Evolutionary conservation across 2,329 filamentous ascomycete species (phyloP).

Genomic region (Cladosporium velox): DNA sequence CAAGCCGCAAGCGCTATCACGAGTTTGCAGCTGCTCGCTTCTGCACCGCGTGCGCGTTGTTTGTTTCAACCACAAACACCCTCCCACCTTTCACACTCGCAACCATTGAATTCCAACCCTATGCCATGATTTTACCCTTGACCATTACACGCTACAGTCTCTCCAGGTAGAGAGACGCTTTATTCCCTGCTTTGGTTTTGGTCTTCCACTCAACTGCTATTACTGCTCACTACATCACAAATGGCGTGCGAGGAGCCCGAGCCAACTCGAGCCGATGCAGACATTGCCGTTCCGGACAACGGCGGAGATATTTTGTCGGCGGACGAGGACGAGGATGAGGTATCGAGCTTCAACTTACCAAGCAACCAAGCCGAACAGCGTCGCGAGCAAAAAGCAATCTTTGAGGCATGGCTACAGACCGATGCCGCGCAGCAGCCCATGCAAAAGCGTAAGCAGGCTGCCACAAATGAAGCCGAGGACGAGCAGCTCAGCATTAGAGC

Average conservation of each 20-base stretch:
- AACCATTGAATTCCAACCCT: not conserved
- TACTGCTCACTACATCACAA: not conserved
- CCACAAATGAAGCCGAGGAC: conserved; percentile 38
- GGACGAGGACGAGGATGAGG: conserved; percentile 27
- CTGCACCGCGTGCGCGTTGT: not conserved
- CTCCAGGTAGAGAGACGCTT: not conserved
- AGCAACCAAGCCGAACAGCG: conserved; percentile 41
- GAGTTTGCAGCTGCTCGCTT: not conserved
- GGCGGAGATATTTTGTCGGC: not conserved
- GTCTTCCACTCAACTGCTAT: not conserved
- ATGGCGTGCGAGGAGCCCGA: conserved; percentile 1
- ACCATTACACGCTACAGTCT: not conserved
- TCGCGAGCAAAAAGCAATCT: conserved; percentile 45
- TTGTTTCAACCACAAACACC: conserved; percentile 21
- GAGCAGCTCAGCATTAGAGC: conserved; percentile 55
- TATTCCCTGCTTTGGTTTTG: not conserved
- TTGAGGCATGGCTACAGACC: conserved; percentile 46
- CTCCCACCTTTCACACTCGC: not conserved
- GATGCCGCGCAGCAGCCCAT: conserved; percentile 45
- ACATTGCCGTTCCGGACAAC: not conserved
- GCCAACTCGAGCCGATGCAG: not conserved
- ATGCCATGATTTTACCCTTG: not conserved
- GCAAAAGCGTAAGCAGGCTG: conserved; percentile 30
- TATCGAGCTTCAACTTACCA: conserved; percentile 20
- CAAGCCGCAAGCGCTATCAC: not conserved